A percentile compares a stretch with the other conserved stretches of the same genome.
phyloP scores from a whole-genome alignment of 768 basidiomycete genomes.

The Tulasnella sp. region DNA sequence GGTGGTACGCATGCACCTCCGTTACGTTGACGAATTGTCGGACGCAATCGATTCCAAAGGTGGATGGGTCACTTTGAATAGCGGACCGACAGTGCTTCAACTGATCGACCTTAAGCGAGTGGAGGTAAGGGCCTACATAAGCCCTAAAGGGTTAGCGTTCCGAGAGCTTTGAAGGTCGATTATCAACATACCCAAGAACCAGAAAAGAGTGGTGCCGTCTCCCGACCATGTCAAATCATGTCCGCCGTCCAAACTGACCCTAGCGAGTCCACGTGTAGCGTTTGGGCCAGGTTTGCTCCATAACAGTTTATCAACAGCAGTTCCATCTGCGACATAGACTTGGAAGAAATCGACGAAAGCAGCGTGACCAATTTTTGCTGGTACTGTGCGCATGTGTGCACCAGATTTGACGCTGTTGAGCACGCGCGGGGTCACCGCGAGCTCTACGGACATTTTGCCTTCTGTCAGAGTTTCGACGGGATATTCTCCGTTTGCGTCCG shows the following conservation, averaged over 20 bases:
- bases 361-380: slow-evolving; percentile 35
- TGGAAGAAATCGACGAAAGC: slow-evolving; percentile 70
- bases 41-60: slow-evolving; percentile 62
- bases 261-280: slow-evolving; percentile 55
- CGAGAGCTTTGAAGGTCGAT: background rate
- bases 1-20: slow-evolving; percentile 55
- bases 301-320: slow-evolving; percentile 39
- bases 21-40: slow-evolving; percentile 54
- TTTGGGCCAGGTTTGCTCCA: slow-evolving; percentile 66
- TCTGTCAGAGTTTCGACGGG: slow-evolving; percentile 47
- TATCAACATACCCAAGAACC: slow-evolving; percentile 59
- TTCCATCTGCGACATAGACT: slow-evolving; percentile 53
- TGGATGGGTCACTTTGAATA: slow-evolving; percentile 48
- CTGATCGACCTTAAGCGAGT: slow-evolving; percentile 55
- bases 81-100: slow-evolving; percentile 47
- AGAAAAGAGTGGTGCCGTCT: slow-evolving; percentile 63
- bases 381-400: slow-evolving; percentile 33
- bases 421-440: slow-evolving; percentile 39
- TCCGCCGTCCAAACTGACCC: slow-evolving; percentile 68
- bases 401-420: background rate
- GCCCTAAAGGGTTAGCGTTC: background rate
- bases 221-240: slow-evolving; percentile 62
- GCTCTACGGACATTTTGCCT: slow-evolving; percentile 56
- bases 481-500: slow-evolving; percentile 49
- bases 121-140: slow-evolving; percentile 55